phyloP scores from a whole-genome alignment of 768 basidiomycete species.

The Nidularia pulvinata region DNA sequence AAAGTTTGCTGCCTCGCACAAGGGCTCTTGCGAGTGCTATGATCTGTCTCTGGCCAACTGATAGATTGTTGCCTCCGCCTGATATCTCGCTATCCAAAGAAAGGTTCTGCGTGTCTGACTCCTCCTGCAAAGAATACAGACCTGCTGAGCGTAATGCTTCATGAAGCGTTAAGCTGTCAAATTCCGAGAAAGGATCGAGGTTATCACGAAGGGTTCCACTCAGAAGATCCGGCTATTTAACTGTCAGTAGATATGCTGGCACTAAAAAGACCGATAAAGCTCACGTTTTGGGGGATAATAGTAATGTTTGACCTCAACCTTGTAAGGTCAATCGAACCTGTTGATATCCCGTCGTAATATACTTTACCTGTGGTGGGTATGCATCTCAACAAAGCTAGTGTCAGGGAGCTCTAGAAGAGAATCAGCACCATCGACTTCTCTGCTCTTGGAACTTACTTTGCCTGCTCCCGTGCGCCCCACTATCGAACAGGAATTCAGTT shows the following conservation, averaged over 20 bases:
- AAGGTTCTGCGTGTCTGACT: constrained; percentile 45
- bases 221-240: constrained; percentile 37
- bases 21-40: constrained; percentile 61
- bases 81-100: constrained; percentile 37
- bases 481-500: constrained; percentile 2
- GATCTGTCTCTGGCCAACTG: constrained; percentile 68
- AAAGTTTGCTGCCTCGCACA: constrained; percentile 49
- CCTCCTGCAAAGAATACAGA: constrained; percentile 24
- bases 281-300: constrained; percentile 46
- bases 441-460: constrained; percentile 17
- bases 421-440: neutral
- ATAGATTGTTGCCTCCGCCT: constrained; percentile 61
- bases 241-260: neutral
- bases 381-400: constrained; percentile 50
- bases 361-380: constrained; percentile 52
- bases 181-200: constrained; percentile 54
- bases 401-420: constrained; percentile 38
- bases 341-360: constrained; percentile 47
- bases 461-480: constrained; percentile 38
- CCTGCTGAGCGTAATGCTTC: constrained; percentile 30
- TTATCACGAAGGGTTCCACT: constrained; percentile 54
- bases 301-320: constrained; percentile 51
- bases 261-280: constrained; percentile 4
- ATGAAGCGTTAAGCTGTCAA: constrained; percentile 38
- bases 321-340: constrained; percentile 45